Percentiles rank a stretch among this genome's conserved stretches.
These are phyloP conservation scores for Brassica cretica DNA, from an alignment of 345 rosid genomes.

Conservation along the genomic window DNA sequence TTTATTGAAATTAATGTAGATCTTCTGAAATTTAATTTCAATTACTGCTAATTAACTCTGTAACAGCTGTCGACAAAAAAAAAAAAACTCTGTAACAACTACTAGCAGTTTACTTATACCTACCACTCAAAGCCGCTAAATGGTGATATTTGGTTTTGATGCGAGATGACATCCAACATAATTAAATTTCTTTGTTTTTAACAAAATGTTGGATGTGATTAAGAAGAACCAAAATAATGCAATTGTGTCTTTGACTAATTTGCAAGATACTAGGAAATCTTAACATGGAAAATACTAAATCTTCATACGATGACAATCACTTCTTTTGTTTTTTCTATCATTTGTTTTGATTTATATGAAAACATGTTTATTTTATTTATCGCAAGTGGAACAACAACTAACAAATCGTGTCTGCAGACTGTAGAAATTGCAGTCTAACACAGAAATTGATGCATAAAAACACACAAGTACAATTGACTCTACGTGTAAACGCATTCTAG, in stretches of 20 bases:
- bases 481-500: not conserved
- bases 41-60: not conserved
- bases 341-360: not conserved
- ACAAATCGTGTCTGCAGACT: not conserved
- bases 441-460: not conserved
- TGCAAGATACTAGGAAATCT: not conserved
- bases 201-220: not conserved
- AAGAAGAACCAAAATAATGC: not conserved
- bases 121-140: not conserved
- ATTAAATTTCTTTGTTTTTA: not conserved
- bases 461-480: not conserved
- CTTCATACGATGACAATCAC: not conserved
- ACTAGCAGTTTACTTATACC: not conserved
- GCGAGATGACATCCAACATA: not conserved
- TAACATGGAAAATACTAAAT: not conserved
- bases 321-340: not conserved
- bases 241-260: constrained; percentile 2
- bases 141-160: not conserved
- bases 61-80: not conserved
- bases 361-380: not conserved
- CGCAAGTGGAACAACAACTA: not conserved
- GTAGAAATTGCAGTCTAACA: not conserved
- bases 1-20: not conserved
- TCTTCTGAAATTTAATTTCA: constrained; percentile 1
- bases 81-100: not conserved